These are phyloP conservation scores for Pleurotus ostreatus DNA, from an alignment of 768 basidiomycete genomes.

Conservation along the genomic window DNA sequence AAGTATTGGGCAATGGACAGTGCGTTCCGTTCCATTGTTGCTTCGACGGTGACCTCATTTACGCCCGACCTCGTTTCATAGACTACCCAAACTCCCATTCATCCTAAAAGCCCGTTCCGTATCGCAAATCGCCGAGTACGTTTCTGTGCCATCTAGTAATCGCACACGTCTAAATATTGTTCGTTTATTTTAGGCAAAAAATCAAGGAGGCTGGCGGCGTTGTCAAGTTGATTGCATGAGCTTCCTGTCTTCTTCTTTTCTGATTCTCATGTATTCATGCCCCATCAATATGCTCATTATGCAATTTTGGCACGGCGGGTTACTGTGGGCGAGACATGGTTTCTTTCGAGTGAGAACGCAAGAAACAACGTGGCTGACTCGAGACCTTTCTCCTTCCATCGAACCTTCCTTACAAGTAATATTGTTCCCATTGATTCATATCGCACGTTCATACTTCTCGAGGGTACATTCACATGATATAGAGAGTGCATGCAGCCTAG, in stretches of 20 bases:
- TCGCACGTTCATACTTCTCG: no score
- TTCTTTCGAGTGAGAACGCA: background rate
- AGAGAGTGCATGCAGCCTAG: no score
- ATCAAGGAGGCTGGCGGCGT: constrained; percentile 95
- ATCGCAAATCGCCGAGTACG: constrained; percentile 78
- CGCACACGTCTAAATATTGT: background rate
- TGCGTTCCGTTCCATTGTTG: constrained; percentile 33
- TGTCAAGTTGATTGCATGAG: constrained; percentile 86
- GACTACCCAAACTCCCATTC: constrained; percentile 87
- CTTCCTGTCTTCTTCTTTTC: constrained; percentile 23
- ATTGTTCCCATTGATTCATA: no score
- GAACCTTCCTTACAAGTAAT: background rate
- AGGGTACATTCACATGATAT: no score
- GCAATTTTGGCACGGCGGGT: background rate
- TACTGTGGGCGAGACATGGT: no score
- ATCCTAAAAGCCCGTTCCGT: constrained; percentile 99
- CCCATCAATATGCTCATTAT: constrained; percentile 5
- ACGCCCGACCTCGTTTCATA: constrained; percentile 18
- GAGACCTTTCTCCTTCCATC: background rate
- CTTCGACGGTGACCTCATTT: background rate
- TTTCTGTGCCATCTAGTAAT: constrained; percentile 11
- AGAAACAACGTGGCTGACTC: background rate
- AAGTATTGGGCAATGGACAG: constrained; percentile 93
- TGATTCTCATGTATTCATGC: constrained; percentile 16
- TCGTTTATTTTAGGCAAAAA: constrained; percentile 41